Percentiles rank a stretch among this genome's conserved stretches.
Conservation (phyloP, 306 rosid species). For the Dalbergia cultrata region DNA sequence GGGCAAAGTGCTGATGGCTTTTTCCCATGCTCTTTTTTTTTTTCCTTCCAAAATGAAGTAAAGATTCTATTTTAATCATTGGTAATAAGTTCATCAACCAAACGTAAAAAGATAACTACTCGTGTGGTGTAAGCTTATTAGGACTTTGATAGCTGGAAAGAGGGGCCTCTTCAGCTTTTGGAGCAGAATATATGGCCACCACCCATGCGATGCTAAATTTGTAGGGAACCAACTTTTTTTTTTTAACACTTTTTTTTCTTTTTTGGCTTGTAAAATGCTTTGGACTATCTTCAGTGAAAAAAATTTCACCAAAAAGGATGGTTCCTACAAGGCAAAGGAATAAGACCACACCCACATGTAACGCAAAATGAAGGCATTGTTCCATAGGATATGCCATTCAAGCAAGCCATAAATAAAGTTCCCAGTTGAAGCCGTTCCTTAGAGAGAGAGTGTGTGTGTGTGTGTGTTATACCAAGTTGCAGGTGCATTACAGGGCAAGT, state of each 20-base stretch:
- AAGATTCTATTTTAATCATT: not conserved
- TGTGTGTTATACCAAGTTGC: constrained; percentile 15
- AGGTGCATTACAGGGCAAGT: constrained; percentile 68
- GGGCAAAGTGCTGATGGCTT: not conserved
- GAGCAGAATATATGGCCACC: constrained; percentile 28
- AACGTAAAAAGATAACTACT: not conserved
- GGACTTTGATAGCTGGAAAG: constrained; percentile 2
- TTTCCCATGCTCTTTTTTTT: not conserved
- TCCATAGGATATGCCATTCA: constrained; percentile 57
- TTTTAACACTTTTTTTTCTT: not conserved
- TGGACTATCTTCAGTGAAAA: constrained; percentile 25
- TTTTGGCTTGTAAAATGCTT: not conserved
- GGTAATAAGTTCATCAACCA: too few species aligned
- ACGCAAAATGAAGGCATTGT: constrained; percentile 51
- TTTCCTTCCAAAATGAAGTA: not conserved
- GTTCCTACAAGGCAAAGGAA: constrained; percentile 40
- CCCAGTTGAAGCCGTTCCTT: not conserved
- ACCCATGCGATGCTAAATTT: not conserved
- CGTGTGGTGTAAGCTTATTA: not conserved
- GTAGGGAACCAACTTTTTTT: not conserved
- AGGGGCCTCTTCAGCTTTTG: not conserved
- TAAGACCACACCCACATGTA: constrained; percentile 42
- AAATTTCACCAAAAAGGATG: constrained; percentile 31
- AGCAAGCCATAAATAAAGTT: constrained; percentile 44
- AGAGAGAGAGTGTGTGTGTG: too few species aligned